Evolutionary conservation across 331 rosid species (phyloP), one percentile per base, ranked within the genome.

Genomic region (Rhamnella rubrinervis): DNA sequence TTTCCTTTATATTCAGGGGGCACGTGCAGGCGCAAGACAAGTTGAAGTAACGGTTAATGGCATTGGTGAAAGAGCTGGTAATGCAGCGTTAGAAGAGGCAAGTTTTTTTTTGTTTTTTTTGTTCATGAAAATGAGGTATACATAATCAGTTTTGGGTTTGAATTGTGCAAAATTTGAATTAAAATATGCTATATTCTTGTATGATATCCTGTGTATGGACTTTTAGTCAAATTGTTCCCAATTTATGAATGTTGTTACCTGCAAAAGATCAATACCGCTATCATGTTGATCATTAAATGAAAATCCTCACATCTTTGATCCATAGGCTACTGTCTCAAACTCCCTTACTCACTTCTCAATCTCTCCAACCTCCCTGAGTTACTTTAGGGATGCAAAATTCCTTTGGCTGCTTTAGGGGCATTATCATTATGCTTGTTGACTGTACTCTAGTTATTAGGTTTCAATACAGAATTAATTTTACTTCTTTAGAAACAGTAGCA

Each of bases 61-160:
- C 77, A 91, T 95, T 28, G 99, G 99, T 70, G 99, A 95, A 86
- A 87, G 99, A 85, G 99, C 99, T 60, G 99, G 99, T 61, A 95
- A 95, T 80, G 99, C 99, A 72, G 89, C 99, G 2, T 59, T 95
- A 28, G 99, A 95, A 81, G 99, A 95, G 96, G 97, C 82, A 63
- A 81, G 76, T 75, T 2, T 56, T 23, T 17, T 23, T 23, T 23
- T 23, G n/a, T 23, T 23, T 44, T 44, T 44, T 44, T 1, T 11
- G 0, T 12, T 44, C 49, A 44, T 44, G 4, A 44, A 44, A 44
- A 44, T 44, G 13, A 40, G 46, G 13, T 40, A 40, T 40, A 40
- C 46, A 40, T 44, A 44, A 9, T 44, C 16, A 10, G 14, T 44
- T 44, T 44, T 44, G 49, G 12, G 16, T 31, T 31, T 31, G 35